These are phyloP conservation scores for Macrophomina pseudophaseolina DNA, from an alignment of 2,329 filamentous ascomycete species.

Conservation along the genomic window DNA sequence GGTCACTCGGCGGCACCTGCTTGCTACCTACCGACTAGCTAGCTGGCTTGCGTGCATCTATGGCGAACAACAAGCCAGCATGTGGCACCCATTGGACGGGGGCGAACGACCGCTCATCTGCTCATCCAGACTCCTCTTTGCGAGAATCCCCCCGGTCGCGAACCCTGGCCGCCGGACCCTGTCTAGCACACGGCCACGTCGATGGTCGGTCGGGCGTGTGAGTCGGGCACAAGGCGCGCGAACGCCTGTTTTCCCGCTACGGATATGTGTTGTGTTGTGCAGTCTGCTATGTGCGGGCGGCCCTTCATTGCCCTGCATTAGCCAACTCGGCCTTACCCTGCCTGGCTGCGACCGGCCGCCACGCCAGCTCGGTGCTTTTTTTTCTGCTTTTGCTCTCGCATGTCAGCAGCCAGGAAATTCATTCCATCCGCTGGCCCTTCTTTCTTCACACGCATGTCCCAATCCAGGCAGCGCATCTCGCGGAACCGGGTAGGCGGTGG, in stretches of 20 bases:
- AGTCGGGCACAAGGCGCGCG: slow-evolving; percentile 1
- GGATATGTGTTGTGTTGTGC: slow-evolving; percentile 8
- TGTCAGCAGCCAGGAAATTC: not conserved
- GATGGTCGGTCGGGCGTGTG: not conserved
- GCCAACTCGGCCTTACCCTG: slow-evolving; percentile 10
- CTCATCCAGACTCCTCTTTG: slow-evolving; percentile 1
- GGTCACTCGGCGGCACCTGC: slow-evolving; percentile 22
- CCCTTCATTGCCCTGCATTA: slow-evolving; percentile 19
- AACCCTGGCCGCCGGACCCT: slow-evolving; percentile 14
- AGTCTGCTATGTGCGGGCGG: no score
- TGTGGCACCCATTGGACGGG: not conserved
- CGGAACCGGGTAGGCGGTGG: slow-evolving; percentile 23
- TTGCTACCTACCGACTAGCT: slow-evolving; percentile 12
- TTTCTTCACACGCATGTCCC: not conserved
- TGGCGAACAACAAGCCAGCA: slow-evolving; percentile 7
- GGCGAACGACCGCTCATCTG: slow-evolving; percentile 20
- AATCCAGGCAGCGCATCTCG: slow-evolving; percentile 22
- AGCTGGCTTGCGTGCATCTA: slow-evolving; percentile 1
- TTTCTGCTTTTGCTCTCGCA: not conserved
- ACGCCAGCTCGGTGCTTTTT: slow-evolving; percentile 14
- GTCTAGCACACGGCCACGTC: slow-evolving; percentile 23
- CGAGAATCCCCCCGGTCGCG: not conserved
- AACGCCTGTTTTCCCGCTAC: slow-evolving; percentile 18
- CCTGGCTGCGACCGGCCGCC: not conserved
- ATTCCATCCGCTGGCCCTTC: not conserved